These are phyloP conservation scores for Stereum hirsutum DNA, from an alignment of 1,284 basidiomycete genomes.

Conservation along the genomic window DNA sequence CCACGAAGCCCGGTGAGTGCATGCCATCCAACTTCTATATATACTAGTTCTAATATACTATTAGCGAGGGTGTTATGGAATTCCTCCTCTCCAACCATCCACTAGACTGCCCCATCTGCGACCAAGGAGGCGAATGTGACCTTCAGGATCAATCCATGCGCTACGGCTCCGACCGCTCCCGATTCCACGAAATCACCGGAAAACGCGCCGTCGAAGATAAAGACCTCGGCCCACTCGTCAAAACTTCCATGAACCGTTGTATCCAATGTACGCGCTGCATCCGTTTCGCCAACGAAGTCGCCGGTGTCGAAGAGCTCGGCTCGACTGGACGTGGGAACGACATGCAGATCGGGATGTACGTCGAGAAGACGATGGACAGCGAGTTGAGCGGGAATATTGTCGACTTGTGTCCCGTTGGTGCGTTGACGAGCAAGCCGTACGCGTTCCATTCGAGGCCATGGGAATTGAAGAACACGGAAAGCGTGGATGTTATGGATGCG, in stretches of 20 bases:
- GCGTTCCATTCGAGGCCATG: slow-evolving; percentile 96
- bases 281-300: slow-evolving; percentile 98
- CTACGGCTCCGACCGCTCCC: slow-evolving; percentile 93
- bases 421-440: slow-evolving; percentile 96
- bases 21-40: not conserved
- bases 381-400: slow-evolving; percentile 97
- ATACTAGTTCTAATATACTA: slow-evolving; percentile 8
- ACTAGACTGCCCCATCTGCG: slow-evolving; percentile 97
- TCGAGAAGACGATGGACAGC: slow-evolving; percentile 96
- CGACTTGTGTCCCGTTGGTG: slow-evolving; percentile 96
- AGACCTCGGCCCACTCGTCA: slow-evolving; percentile 95
- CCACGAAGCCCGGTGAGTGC: slow-evolving; percentile 80
- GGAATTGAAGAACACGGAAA: slow-evolving; percentile 99
- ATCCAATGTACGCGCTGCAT: slow-evolving; percentile 99
- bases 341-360: slow-evolving; percentile 97
- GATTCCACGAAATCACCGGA: slow-evolving; percentile 97
- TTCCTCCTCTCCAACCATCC: slow-evolving; percentile 97
- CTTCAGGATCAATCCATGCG: slow-evolving; percentile 99
- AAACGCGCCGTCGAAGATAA: slow-evolving; percentile 99
- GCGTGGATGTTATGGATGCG: slow-evolving; percentile 96
- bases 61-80: slow-evolving; percentile 96
- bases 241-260: slow-evolving; percentile 99
- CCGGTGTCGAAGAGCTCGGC: slow-evolving; percentile 95
- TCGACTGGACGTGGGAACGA: slow-evolving; percentile 97
- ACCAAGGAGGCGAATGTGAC: slow-evolving; percentile 98